Evolutionary conservation across 2,329 filamentous ascomycete species (phyloP).

Genomic region (Colletotrichum sp.): DNA sequence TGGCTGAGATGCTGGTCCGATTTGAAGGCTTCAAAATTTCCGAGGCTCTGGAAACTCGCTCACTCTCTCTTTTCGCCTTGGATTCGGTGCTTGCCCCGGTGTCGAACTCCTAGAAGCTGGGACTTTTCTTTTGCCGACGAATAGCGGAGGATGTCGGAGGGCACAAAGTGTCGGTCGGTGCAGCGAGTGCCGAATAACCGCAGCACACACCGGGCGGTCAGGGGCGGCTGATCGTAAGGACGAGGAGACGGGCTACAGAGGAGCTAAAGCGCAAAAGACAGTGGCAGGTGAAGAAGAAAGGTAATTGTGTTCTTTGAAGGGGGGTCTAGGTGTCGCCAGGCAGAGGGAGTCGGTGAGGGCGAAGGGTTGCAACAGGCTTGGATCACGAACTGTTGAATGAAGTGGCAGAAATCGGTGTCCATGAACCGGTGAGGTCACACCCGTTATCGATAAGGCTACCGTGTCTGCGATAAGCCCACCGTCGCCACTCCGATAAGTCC

Average conservation of each 20-base stretch:
- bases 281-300: background rate
- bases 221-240: background rate
- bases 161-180: background rate
- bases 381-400: slow-evolving; percentile 9
- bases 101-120: background rate
- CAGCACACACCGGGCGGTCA: background rate
- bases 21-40: background rate
- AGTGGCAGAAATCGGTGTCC: slow-evolving; percentile 13
- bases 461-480: background rate
- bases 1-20: background rate
- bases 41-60: too few species aligned
- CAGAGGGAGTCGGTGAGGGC: background rate
- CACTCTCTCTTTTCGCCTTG: too few species aligned
- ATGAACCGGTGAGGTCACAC: slow-evolving; percentile 4
- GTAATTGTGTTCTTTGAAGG: background rate
- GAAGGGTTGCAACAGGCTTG: background rate
- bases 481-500: slow-evolving; percentile 18
- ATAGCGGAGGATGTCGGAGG: slow-evolving; percentile 13
- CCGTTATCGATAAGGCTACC: slow-evolving; percentile 13
- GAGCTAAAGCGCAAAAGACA: background rate
- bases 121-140: background rate
- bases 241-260: background rate
- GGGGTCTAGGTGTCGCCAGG: background rate
- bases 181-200: slow-evolving; percentile 15
- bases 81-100: too few species aligned